A percentile compares a stretch with the other conserved stretches of the same genome.
These are phyloP conservation scores for Populus davidiana DNA, from an alignment of 345 rosid species.

Conservation along the genomic window DNA sequence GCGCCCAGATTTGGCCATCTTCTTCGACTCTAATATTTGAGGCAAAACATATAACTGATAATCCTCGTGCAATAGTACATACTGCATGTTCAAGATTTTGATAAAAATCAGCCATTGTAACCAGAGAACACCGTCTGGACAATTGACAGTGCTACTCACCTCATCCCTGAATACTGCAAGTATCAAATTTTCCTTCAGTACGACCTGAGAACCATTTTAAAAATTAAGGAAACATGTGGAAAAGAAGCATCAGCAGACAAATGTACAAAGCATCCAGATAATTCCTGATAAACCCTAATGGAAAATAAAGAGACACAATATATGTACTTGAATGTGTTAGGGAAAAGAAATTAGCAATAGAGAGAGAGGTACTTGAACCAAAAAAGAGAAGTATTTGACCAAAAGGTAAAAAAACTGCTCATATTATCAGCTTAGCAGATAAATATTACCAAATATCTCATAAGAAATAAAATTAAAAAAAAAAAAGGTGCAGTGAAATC, in stretches of 20 bases:
- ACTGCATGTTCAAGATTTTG: constrained; percentile 53
- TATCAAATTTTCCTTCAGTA: constrained; percentile 86
- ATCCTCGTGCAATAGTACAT: constrained; percentile 81
- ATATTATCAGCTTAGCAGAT: background rate
- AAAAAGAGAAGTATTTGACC: background rate
- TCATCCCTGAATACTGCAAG: constrained; percentile 88
- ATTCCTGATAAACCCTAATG: background rate
- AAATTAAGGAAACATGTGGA: constrained; percentile 1
- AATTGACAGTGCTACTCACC: constrained; percentile 44
- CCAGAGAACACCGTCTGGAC: constrained; percentile 4
- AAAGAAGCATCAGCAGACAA: background rate
- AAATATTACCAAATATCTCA: background rate
- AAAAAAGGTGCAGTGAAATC: background rate
- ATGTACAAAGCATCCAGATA: background rate
- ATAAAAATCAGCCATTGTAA: constrained; percentile 31
- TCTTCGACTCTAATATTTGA: constrained; percentile 90
- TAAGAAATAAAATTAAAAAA: background rate
- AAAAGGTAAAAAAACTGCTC: background rate
- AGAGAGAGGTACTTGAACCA: background rate
- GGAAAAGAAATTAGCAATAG: background rate
- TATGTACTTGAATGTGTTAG: background rate
- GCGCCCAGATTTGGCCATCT: constrained; percentile 98
- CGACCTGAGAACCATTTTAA: constrained; percentile 57
- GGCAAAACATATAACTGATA: constrained; percentile 95
- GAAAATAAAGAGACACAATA: background rate